Conservation (phyloP, 208 protist genomes). For the Trypanosoma caninum region DNA sequence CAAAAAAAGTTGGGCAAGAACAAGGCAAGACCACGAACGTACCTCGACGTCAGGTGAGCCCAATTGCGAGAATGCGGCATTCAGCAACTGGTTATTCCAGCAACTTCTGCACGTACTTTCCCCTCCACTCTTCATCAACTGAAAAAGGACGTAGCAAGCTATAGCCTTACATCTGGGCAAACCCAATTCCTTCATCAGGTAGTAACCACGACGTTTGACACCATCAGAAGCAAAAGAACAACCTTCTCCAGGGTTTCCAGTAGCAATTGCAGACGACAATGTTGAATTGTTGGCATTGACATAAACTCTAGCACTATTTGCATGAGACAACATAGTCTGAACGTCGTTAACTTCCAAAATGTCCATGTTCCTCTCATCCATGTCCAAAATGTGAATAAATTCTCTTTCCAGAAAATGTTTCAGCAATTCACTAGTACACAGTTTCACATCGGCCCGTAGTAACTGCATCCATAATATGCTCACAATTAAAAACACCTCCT, state of each 20-base stretch:
- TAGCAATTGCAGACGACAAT: background rate
- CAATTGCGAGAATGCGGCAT: slow-evolving; percentile 66
- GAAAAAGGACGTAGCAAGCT: slow-evolving; percentile 93
- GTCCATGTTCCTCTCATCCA: slow-evolving; percentile 82
- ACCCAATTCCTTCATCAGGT: slow-evolving; percentile 59
- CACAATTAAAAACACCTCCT: slow-evolving; percentile 72
- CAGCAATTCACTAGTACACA: slow-evolving; percentile 59
- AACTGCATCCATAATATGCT: slow-evolving; percentile 88
- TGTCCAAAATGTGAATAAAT: slow-evolving; percentile 65
- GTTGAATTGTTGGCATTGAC: background rate
- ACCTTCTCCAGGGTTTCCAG: background rate
- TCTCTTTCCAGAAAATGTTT: slow-evolving; percentile 56
- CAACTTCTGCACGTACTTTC: slow-evolving; percentile 61
- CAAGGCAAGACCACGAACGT: slow-evolving; percentile 81
- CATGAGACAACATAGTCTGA: slow-evolving; percentile 21
- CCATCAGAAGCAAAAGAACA: background rate
- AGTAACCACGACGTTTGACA: too few species aligned
- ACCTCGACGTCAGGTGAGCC: slow-evolving; percentile 64
- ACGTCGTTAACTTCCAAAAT: slow-evolving; percentile 80
- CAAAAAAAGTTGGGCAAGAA: slow-evolving; percentile 66
- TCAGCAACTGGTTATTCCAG: slow-evolving; percentile 83
- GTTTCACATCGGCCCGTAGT: slow-evolving; percentile 49
- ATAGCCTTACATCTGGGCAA: slow-evolving; percentile 84
- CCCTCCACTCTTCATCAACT: slow-evolving; percentile 57
- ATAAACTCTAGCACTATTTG: background rate